Percentiles rank a stretch among this genome's conserved stretches.
phyloP scores from a whole-genome alignment of 768 basidiomycete genomes.

The Tylopilus intermedius region DNA sequence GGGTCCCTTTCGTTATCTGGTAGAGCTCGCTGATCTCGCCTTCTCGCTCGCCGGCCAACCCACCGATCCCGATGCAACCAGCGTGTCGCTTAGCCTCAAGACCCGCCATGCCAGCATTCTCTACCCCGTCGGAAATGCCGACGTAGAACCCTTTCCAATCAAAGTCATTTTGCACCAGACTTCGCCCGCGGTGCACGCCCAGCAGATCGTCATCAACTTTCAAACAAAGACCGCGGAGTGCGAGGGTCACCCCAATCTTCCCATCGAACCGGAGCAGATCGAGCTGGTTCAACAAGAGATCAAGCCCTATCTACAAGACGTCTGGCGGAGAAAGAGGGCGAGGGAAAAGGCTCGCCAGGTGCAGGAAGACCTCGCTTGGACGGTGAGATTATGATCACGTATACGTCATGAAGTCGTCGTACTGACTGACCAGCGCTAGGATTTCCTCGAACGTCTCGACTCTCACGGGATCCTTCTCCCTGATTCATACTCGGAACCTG shows the following conservation, averaged over 20 bases:
- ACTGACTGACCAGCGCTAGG: constrained; percentile 2
- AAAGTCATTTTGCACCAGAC: constrained; percentile 15
- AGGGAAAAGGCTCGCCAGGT: constrained; percentile 1
- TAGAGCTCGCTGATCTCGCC: constrained; percentile 19
- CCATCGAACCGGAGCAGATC: constrained; percentile 17
- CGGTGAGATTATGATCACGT: constrained; percentile 1
- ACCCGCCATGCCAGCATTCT: constrained; percentile 16
- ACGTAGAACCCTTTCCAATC: constrained; percentile 7
- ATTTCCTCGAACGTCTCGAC: constrained; percentile 16
- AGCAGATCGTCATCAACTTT: constrained; percentile 17
- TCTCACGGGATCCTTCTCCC: constrained; percentile 2
- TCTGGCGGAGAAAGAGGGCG: constrained; percentile 7
- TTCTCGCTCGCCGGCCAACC: constrained; percentile 12
- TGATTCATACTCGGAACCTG: no score
- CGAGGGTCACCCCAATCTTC: constrained; percentile 12
- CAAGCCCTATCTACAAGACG: constrained; percentile 10
- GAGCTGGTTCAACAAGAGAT: constrained; percentile 14
- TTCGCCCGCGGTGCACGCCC: constrained; percentile 1
- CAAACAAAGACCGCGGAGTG: constrained; percentile 11
- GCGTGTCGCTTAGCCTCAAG: background rate
- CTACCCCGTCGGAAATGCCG: constrained; percentile 5
- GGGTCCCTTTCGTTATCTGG: constrained; percentile 8
- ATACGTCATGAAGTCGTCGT: background rate
- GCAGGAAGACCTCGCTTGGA: constrained; percentile 10
- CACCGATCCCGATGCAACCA: background rate